Evolutionary conservation across 441 rosid species (phyloP).

Genomic region (Croton setiger): DNA sequence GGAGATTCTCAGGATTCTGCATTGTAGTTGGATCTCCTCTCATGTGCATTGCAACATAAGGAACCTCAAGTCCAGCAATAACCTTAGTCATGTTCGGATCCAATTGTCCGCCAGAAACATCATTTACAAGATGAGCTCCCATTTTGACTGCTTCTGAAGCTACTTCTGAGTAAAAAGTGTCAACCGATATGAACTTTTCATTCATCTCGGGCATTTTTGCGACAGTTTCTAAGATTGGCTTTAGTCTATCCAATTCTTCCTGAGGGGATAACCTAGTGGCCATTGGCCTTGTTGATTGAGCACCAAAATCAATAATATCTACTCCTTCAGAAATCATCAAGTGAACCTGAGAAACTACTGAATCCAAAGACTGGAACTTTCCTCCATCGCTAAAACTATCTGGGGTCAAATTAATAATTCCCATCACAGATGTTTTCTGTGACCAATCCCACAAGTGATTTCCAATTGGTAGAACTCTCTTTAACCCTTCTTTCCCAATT

Average conservation of each 20-base stretch:
- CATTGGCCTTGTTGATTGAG: constrained; percentile 90
- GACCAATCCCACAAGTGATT: constrained; percentile 79
- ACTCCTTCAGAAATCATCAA: constrained; percentile 75
- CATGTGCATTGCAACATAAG: constrained; percentile 92
- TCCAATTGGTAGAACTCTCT: constrained; percentile 76
- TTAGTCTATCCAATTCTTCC: constrained; percentile 71
- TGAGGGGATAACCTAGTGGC: constrained; percentile 60
- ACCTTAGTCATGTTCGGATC: constrained; percentile 67
- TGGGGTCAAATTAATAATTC: constrained; percentile 86
- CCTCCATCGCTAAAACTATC: constrained; percentile 99
- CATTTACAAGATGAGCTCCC: constrained; percentile 87
- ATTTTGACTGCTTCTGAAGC: constrained; percentile 74
- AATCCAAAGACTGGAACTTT: constrained; percentile 53
- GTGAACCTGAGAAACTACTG: constrained; percentile 68
- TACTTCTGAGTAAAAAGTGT: constrained; percentile 84
- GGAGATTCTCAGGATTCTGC: constrained; percentile 67
- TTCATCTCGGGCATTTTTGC: constrained; percentile 77
- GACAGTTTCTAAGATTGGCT: constrained; percentile 73
- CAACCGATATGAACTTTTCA: constrained; percentile 74
- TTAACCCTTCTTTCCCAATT: constrained; percentile 73
- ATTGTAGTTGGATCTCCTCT: constrained; percentile 86
- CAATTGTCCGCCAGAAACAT: constrained; percentile 77
- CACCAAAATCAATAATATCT: constrained; percentile 84
- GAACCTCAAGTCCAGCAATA: constrained; percentile 66
- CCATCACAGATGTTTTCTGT: constrained; percentile 68